Conservation (phyloP, 2,329 filamentous ascomycete species). For the Claviceps cyperi region DNA sequence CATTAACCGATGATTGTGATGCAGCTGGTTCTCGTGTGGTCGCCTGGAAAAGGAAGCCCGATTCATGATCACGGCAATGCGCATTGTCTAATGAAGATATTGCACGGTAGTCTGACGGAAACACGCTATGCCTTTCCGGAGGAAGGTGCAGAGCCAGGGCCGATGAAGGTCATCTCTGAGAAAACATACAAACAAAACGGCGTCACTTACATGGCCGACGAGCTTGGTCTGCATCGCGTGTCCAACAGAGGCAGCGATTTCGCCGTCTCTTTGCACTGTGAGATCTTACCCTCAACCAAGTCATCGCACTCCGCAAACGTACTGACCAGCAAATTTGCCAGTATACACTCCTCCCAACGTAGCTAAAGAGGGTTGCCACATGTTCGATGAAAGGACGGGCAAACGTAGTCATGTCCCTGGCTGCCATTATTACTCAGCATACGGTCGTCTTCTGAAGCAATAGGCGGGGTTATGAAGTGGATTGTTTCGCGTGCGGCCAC, state of each 20-base stretch:
- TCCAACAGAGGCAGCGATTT: slow-evolving; percentile 61
- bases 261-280: slow-evolving; percentile 71
- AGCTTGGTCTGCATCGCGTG: slow-evolving; percentile 74
- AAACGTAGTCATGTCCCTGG: slow-evolving; percentile 56
- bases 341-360: slow-evolving; percentile 85
- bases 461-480: slow-evolving; percentile 7
- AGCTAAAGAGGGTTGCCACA: slow-evolving; percentile 64
- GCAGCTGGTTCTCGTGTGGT: slow-evolving; percentile 79
- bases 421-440: slow-evolving; percentile 56
- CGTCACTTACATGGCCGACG: slow-evolving; percentile 84
- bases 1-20: background rate
- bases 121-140: slow-evolving; percentile 65
- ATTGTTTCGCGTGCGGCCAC: background rate
- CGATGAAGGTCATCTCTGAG: slow-evolving; percentile 51
- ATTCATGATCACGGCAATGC: slow-evolving; percentile 85
- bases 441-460: slow-evolving; percentile 34
- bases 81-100: slow-evolving; percentile 84
- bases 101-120: slow-evolving; percentile 66
- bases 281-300: slow-evolving; percentile 14
- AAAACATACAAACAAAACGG: slow-evolving; percentile 54
- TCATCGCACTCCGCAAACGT: slow-evolving; percentile 11
- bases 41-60: slow-evolving; percentile 64
- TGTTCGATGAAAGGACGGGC: slow-evolving; percentile 67
- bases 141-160: slow-evolving; percentile 29
- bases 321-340: slow-evolving; percentile 21